Evolutionary conservation across 805 yeast species (phyloP).

Genomic region (Candida silvicultrix): DNA sequence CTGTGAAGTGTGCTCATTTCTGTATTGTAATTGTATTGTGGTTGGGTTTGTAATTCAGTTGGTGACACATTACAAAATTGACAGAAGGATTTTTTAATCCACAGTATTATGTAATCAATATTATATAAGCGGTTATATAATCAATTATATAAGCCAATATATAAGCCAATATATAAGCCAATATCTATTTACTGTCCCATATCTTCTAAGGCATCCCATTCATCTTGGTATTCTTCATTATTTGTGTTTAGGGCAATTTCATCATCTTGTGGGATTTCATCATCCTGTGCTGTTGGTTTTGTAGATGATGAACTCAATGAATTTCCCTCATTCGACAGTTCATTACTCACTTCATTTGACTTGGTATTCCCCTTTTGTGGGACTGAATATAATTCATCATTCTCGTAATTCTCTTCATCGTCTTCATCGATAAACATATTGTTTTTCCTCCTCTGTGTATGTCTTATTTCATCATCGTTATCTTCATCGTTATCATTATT

Average conservation of each 20-base stretch:
- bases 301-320: no score
- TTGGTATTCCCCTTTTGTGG: conserved; percentile 16
- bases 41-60: no score
- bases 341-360: no score
- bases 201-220: not conserved
- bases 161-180: not conserved
- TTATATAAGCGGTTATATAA: not conserved
- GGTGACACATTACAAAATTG: no score
- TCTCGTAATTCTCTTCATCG: conserved; percentile 12
- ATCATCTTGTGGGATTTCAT: not conserved
- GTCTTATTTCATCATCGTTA: conserved; percentile 1
- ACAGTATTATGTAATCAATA: no score
- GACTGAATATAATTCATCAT: conserved; percentile 24
- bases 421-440: conserved; percentile 1
- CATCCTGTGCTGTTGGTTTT: not conserved
- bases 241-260: no score
- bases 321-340: no score
- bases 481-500: conserved; percentile 1
- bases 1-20: no score
- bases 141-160: no score
- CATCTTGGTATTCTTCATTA: not conserved
- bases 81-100: not conserved
- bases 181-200: not conserved
- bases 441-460: conserved; percentile 16
- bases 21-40: no score